Evolutionary conservation across 306 rosid genomes (phyloP), one percentile per base, ranked within the genome.

Genomic region (Pyrus communis): DNA sequence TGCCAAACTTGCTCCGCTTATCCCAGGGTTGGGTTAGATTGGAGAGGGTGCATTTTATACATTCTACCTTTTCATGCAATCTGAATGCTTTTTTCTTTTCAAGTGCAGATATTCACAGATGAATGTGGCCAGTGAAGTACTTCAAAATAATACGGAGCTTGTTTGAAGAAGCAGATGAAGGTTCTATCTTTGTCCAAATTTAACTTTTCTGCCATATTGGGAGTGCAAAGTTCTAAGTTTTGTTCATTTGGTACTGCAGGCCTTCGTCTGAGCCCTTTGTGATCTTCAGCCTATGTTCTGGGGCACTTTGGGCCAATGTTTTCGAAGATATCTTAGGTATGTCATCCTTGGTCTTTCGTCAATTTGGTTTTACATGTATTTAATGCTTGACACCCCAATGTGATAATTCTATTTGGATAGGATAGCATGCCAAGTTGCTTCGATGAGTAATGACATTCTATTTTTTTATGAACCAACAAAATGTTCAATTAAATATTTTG

Each of bases 21-120:
- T 73, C 57, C 21, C 46, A 55, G 66, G 77, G 69, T 52, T 74
- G 58, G 23, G 62, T 71, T 30, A 4, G 58, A 64, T 9, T 18
- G 69, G 23, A 15, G 27, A 66, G 42, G 4, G 28, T 27, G 8
- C 45, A 31, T 43, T 70, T 46, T 59, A 27, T 69, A 28, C 13
- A 14, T 81, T 46, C 38, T 81, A 25, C 74, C 9, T 55, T 11
- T 49, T 75, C 35, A 25, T 71, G 71, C 59, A 55, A 52, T 77
- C 42, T 83, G 57, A 58, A 21, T 66, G 55, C 23, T 78, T 35
- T 77, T 80, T 46, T 49, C 13, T 18, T 42, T 45, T 8, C 11
- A 43, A 45, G 54, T 84, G 86, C 96, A 94, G 98, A 88, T 94
- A 94, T 79, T 94, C 98, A 14, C 96, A 92, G 93, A 94, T 94